Evolutionary conservation across 768 basidiomycete genomes (phyloP).

Genomic region (Lentinula raphanica): DNA sequence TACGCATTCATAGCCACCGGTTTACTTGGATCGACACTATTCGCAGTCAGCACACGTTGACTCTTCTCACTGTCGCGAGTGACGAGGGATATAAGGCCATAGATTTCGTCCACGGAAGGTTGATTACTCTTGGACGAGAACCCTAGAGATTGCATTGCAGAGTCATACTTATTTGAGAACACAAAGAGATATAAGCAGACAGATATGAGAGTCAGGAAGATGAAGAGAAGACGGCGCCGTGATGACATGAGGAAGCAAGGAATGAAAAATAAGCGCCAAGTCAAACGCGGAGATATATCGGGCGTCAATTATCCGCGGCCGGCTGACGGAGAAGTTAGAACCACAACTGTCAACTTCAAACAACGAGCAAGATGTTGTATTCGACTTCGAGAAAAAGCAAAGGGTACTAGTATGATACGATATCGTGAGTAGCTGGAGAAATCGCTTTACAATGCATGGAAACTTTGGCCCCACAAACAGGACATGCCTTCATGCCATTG

Average conservation of each 20-base stretch:
- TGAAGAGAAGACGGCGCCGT: neutral
- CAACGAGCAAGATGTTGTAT: no score
- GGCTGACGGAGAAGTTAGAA: no score
- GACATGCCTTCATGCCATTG: neutral
- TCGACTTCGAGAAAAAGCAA: no score
- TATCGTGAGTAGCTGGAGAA: no score
- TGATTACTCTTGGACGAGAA: neutral
- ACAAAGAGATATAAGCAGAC: constrained; percentile 13
- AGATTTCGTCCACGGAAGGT: constrained; percentile 51
- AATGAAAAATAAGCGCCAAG: neutral
- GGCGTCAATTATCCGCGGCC: no score
- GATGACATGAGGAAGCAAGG: neutral
- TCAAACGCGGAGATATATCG: no score
- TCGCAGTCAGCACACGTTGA: constrained; percentile 33
- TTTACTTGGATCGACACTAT: constrained; percentile 39
- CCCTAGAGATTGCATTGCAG: constrained; percentile 2
- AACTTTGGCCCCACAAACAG: neutral
- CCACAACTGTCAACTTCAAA: no score
- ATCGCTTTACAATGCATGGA: no score
- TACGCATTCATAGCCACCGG: constrained; percentile 52
- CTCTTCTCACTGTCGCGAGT: constrained; percentile 37
- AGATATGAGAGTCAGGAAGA: neutral
- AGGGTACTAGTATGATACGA: no score
- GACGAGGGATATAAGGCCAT: constrained; percentile 65
- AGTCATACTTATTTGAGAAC: constrained; percentile 25